Evolutionary conservation across 2,329 filamentous ascomycete genomes (phyloP).

Genomic region (Bipolaris cookei): DNA sequence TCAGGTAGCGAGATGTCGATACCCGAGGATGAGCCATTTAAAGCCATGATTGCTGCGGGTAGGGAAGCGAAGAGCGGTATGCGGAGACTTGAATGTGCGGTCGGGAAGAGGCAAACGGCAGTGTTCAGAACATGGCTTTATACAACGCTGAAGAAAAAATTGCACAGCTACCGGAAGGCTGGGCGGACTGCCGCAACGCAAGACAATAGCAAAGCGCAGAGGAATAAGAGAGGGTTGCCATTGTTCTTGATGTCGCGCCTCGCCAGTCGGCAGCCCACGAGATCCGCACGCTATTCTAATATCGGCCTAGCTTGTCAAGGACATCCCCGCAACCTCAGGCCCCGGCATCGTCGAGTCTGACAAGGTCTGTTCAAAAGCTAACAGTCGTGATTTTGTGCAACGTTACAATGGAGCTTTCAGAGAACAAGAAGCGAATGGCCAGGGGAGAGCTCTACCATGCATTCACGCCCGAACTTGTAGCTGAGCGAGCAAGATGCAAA

Average conservation of each 20-base stretch:
- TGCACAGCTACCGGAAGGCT: not conserved
- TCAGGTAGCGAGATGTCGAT: constrained; percentile 42
- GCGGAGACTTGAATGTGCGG: constrained; percentile 1
- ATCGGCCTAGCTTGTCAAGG: not conserved
- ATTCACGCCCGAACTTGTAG: constrained; percentile 72
- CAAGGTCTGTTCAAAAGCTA: not conserved
- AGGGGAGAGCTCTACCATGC: constrained; percentile 75
- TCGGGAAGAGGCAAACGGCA: not conserved
- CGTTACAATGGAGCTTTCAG: constrained; percentile 33
- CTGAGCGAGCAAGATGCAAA: constrained; percentile 67
- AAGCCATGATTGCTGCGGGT: constrained; percentile 26
- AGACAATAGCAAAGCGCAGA: constrained; percentile 17
- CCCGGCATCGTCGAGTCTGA: not conserved
- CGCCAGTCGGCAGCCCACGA: constrained; percentile 2
- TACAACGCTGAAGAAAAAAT: not conserved
- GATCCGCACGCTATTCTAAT: not conserved
- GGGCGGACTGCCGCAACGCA: not conserved
- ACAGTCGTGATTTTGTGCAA: not conserved
- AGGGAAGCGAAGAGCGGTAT: not conserved
- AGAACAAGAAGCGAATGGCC: constrained; percentile 60
- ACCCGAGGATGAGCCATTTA: constrained; percentile 34
- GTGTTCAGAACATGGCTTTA: constrained; percentile 14
- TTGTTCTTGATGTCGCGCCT: constrained; percentile 11
- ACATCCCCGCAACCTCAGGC: not conserved
- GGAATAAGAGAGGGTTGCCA: constrained; percentile 1